Conservation (phyloP, 306 rosid species). For the Dicorynia guianensis region DNA sequence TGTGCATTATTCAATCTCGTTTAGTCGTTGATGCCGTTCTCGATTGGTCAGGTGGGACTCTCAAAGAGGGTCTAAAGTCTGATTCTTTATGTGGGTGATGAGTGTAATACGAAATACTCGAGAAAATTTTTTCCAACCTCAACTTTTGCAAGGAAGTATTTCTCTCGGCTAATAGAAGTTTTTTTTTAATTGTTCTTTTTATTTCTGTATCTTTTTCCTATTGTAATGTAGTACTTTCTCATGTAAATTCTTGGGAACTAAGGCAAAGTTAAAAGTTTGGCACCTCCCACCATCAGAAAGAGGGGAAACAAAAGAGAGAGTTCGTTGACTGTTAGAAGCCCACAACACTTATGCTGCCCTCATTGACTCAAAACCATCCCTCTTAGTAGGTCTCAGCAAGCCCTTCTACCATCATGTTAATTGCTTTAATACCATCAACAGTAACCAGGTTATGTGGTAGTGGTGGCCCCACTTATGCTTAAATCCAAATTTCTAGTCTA, state of each 20-base stretch:
- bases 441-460: background rate
- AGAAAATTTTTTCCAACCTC: background rate
- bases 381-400: too few relatives aligned
- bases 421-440: too few relatives aligned
- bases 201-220: background rate
- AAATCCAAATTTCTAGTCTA: background rate
- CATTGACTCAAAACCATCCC: too few relatives aligned
- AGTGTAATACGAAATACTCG: background rate
- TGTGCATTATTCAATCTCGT: constrained; percentile 7
- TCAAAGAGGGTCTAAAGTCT: background rate
- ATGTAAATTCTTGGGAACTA: background rate
- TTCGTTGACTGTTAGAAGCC: background rate
- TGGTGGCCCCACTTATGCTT: background rate
- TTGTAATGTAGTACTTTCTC: background rate
- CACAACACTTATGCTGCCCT: too few relatives aligned
- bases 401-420: too few relatives aligned
- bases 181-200: too few relatives aligned
- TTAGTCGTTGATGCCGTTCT: background rate
- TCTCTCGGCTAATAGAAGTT: too few relatives aligned
- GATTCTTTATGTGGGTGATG: background rate
- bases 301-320: background rate
- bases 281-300: background rate
- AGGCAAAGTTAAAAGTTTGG: background rate
- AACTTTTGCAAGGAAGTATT: background rate
- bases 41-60: background rate